A percentile compares a stretch with the other conserved stretches of the same genome.
phyloP scores from a whole-genome alignment of 768 basidiomycete genomes.

The Tephrocybe rancida region DNA sequence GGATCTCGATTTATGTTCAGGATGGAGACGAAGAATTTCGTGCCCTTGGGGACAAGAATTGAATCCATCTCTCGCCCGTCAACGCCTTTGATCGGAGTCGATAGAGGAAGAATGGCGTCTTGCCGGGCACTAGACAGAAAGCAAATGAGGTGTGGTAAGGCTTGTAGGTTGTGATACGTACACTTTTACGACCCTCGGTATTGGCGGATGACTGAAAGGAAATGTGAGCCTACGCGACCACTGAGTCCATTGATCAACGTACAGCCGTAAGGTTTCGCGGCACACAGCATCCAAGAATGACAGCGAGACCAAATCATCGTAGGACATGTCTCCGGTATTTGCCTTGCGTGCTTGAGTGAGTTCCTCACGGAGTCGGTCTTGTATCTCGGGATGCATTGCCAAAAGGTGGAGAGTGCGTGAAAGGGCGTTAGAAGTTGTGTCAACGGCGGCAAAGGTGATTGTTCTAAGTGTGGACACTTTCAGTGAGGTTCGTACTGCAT shows the following conservation, averaged over 20 bases:
- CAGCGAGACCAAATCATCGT: conserved; percentile 22
- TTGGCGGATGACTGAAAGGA: neutral
- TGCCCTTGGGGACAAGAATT: conserved; percentile 12
- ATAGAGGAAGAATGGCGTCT: conserved; percentile 33
- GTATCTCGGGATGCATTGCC: conserved; percentile 23
- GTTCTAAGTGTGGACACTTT: conserved; percentile 15
- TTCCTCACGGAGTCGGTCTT: conserved; percentile 27
- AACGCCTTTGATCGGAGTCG: conserved; percentile 24
- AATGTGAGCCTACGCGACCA: neutral
- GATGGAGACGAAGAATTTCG: conserved; percentile 29
- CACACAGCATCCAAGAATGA: conserved; percentile 1
- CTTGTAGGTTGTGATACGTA: neutral
- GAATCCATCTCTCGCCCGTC: conserved; percentile 29
- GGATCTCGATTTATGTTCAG: conserved; percentile 28
- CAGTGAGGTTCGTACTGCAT: neutral
- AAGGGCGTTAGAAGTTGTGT: conserved; percentile 30
- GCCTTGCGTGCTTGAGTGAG: conserved; percentile 12
- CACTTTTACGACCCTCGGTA: neutral
- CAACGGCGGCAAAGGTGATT: conserved; percentile 27
- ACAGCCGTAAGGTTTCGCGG: neutral
- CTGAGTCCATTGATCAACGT: neutral
- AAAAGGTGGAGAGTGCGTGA: conserved; percentile 24
- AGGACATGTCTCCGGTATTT: conserved; percentile 16
- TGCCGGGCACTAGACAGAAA: conserved; percentile 22
- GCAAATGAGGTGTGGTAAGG: neutral